Evolutionary conservation across 208 protist species (phyloP).

Genomic region (Trypanosoma brucei): DNA sequence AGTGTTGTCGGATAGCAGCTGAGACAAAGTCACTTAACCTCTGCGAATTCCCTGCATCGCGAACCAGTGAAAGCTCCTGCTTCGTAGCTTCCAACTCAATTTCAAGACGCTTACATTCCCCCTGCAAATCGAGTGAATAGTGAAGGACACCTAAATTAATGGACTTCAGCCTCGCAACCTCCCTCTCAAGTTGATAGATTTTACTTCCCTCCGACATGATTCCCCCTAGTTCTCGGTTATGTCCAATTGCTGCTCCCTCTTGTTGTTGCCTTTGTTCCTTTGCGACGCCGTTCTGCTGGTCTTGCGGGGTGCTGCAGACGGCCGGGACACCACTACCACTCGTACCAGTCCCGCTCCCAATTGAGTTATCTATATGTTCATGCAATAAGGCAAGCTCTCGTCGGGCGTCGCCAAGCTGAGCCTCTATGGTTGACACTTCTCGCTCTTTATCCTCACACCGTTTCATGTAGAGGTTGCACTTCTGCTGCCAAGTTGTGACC

Average conservation of each 20-base stretch:
- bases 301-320: background rate
- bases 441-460: constrained; percentile 59
- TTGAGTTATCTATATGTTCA: constrained; percentile 34
- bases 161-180: constrained; percentile 82
- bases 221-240: background rate
- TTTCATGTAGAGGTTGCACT: constrained; percentile 56
- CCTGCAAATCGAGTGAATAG: constrained; percentile 71
- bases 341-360: background rate
- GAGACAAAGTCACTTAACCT: constrained; percentile 78
- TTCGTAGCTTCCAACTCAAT: constrained; percentile 57
- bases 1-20: constrained; percentile 79
- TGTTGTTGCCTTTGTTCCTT: background rate
- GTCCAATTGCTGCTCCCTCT: background rate
- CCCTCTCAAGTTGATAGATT: constrained; percentile 37
- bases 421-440: constrained; percentile 71
- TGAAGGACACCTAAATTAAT: constrained; percentile 84
- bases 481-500: constrained; percentile 68
- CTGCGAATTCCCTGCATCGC: constrained; percentile 46
- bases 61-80: constrained; percentile 76
- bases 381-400: constrained; percentile 45
- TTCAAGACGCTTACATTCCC: constrained; percentile 50
- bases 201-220: background rate
- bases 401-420: constrained; percentile 53
- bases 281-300: background rate
- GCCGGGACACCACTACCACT: background rate